Percentiles rank a stretch among this genome's conserved stretches.
These are phyloP conservation scores for Colletotrichum gloeosporioides DNA, from an alignment of 2,329 filamentous ascomycete genomes.

Conservation along the genomic window DNA sequence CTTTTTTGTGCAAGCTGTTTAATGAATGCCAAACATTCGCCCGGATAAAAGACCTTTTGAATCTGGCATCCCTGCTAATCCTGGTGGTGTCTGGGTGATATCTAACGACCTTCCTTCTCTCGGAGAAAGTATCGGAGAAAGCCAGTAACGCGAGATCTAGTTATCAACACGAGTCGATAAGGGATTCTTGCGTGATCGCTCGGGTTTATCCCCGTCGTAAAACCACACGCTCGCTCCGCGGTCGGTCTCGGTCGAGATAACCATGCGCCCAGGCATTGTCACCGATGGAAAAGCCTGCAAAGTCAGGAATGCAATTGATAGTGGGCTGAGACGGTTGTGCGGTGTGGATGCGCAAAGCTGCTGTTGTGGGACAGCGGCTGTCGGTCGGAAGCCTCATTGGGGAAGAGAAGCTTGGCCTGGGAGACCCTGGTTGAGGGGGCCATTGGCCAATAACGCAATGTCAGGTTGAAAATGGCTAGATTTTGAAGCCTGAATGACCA, in stretches of 20 bases:
- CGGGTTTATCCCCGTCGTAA: not conserved
- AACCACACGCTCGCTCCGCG: not conserved
- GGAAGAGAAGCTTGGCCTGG: not conserved
- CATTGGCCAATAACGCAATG: not conserved
- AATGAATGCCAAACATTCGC: not conserved
- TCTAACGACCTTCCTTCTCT: not conserved
- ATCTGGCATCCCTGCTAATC: not conserved
- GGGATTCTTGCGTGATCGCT: constrained; percentile 1
- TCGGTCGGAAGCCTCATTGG: constrained; percentile 7
- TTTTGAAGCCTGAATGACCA: not conserved
- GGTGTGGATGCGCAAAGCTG: not conserved
- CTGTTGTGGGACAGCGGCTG: not conserved
- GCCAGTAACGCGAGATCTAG: not conserved
- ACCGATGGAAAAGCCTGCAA: not conserved
- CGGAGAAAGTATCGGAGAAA: constrained; percentile 5
- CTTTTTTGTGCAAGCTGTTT: not conserved
- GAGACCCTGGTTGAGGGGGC: not conserved
- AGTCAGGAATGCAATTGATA: not conserved
- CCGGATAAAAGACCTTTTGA: not conserved
- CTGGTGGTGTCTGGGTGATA: not conserved
- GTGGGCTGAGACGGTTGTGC: not conserved
- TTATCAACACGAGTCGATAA: not conserved
- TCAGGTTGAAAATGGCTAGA: not conserved
- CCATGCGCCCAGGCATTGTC: not conserved
- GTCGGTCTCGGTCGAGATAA: not conserved